Percentiles rank a stretch among this genome's conserved stretches.
phyloP scores from a whole-genome alignment of 108 stramenopile genomes.

The Pseudonitzschia multiseries region DNA sequence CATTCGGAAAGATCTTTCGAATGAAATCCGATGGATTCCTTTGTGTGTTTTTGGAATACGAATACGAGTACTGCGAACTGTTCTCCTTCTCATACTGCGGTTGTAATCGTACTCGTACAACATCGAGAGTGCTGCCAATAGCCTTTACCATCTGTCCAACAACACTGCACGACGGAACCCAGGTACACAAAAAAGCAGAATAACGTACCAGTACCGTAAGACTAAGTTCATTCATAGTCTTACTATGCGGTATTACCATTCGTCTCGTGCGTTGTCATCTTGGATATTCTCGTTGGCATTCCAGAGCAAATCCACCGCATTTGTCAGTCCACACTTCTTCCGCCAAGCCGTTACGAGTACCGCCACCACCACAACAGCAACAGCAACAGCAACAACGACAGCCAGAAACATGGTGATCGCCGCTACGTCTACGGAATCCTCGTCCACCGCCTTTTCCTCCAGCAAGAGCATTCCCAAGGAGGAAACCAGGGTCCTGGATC shows the following conservation, averaged over 20 bases:
- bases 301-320: slow-evolving; percentile 8
- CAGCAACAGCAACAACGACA: not conserved
- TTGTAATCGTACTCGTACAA: too few species aligned
- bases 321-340: not conserved
- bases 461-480: slow-evolving; percentile 51
- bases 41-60: too few species aligned
- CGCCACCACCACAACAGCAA: slow-evolving; percentile 16
- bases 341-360: not conserved
- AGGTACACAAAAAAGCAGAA: too few species aligned
- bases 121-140: too few species aligned
- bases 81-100: too few species aligned
- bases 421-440: not conserved
- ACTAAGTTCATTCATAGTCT: too few species aligned
- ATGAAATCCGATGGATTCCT: too few species aligned
- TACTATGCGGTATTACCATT: slow-evolving; percentile 11
- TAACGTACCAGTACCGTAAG: too few species aligned
- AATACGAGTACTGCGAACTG: too few species aligned
- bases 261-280: slow-evolving; percentile 8
- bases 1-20: too few species aligned
- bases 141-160: too few species aligned
- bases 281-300: slow-evolving; percentile 11
- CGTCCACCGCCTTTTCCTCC: slow-evolving; percentile 28
- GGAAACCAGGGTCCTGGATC: slow-evolving; percentile 50
- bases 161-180: too few species aligned
- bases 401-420: slow-evolving; percentile 3